phyloP scores from a whole-genome alignment of 441 rosid species.

The Hura crepitans region DNA sequence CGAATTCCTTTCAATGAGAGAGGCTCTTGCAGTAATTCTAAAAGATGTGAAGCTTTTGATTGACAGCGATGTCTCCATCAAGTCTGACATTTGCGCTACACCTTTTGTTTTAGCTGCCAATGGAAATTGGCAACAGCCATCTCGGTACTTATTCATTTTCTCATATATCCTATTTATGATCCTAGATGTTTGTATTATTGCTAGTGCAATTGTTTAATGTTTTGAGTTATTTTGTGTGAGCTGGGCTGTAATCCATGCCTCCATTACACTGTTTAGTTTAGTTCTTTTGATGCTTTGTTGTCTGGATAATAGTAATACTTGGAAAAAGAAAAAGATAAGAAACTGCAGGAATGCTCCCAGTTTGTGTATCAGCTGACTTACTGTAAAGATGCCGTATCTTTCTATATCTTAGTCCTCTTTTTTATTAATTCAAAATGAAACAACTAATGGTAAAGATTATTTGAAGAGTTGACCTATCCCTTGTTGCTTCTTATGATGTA shows the following conservation, averaged over 20 bases:
- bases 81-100: conserved; percentile 48
- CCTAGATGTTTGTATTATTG: conserved; percentile 15
- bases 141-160: conserved; percentile 49
- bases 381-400: neutral
- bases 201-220: conserved; percentile 14
- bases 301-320: neutral
- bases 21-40: conserved; percentile 64
- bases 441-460: neutral
- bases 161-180: neutral
- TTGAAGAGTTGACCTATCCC: neutral
- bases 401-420: neutral
- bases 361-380: neutral
- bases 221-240: conserved; percentile 1
- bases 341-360: neutral
- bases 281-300: neutral
- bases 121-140: conserved; percentile 93
- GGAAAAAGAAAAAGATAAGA: neutral
- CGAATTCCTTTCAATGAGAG: conserved; percentile 65
- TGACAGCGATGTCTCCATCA: conserved; percentile 61
- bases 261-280: conserved; percentile 1
- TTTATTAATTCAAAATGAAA: neutral
- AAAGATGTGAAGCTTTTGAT: conserved; percentile 74
- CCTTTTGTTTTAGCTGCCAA: conserved; percentile 87
- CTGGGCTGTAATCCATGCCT: neutral
- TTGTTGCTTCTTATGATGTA: neutral